Base-by-base conservation (phyloP, 2,329 filamentous ascomycete species). In the Alternaria metachromatica region DNA sequence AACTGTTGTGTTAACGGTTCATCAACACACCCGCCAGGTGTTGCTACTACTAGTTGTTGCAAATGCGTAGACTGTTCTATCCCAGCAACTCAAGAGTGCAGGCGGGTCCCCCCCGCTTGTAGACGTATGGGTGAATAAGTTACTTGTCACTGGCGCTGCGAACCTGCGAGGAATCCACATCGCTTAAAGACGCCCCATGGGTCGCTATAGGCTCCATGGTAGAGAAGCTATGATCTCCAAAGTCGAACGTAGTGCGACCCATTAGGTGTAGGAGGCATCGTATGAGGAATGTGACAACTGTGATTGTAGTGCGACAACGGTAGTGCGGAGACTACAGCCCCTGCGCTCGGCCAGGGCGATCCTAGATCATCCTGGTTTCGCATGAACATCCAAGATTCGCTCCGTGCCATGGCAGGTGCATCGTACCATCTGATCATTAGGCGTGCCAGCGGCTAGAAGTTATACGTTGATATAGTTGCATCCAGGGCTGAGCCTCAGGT, bases 311-410 rank as follows among this genome's bases (percentile, higher is more conserved):
- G 20, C 56, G 33, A 51, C 51, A 49, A 21, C 43, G 21, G 37
- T 20, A 58, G 45, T 58, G 30, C 37, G 45, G 55, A 23, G 23
- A 58, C 45, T 45, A 15, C 26, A 21, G 56, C 26, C 23, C n/a
- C 33, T 55, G 53, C 37, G 37, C 41, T 18, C 37, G 50, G 33
- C 56, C 56, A 37, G 56, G 56, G 46, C 21, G 18, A 43, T 41
- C 41, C 56, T 13, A 51, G 56, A 33, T 18, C 21, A 33, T 49
- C 23, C 46, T 51, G 26, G 56, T 25, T 33, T 51, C 33, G 56
- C 45, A 58, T 51, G 46, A 51, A 51, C 48, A 37, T 41, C 37
- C 37, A 41, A 41, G 37, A 41, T 41, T 51, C 46, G 56, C 46
- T 51, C 21, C 25, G 25, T 33, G 41, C 25, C 41, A 21, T n/a